Base-by-base conservation (phyloP, 139 green algal genomes). In the Picochlorum sp. region DNA sequence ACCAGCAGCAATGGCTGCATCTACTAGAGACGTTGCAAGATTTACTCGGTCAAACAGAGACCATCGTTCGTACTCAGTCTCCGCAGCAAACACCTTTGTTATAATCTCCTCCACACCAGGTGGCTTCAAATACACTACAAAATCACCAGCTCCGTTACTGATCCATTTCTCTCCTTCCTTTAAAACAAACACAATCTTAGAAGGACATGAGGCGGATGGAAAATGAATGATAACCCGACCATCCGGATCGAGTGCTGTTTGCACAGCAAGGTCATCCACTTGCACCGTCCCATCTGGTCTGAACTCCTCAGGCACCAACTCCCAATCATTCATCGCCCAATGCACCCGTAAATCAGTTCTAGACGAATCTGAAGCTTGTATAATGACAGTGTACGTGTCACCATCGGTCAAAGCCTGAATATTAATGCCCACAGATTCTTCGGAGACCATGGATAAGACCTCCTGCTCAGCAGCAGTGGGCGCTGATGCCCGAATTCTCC, bases 301-400 rank as follows among this genome's bases (percentile, higher is more conserved):
- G 16, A 14, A 45, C 16, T 49, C 68, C 44, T 76, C 49, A 2
- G 76, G 34, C 3, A 82, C 73, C 38, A 77, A 67, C 4, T 60
- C n/a, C 87, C 87, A 94, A 60, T 90, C 82, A 56, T 94, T 79
- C 7, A 85, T 50, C 0, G 66, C 84, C 87, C 87, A 94, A 70
- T 94, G 87, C 70, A 94, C 69, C 58, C 82, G 45, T 14, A 76
- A 63, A 41, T 49, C 50, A 44, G 50, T 41, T 4, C 68, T 34
- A 9, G 52, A 44, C 8, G 24, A 37, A 26, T 45, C 54, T 9
- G 45, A 37, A 49, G 9, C 24, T 31, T 44, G 10, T 18, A 21
- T 24, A 31, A 37, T 31, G 24, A 55, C 26, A 41, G 44, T 63
- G n/a, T 60, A 44, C 11, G 30, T 41, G 9, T 13, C n/a, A 63